phyloP scores from a whole-genome alignment of 1,284 basidiomycete species.

The Cystobasidiaceae sp. region DNA sequence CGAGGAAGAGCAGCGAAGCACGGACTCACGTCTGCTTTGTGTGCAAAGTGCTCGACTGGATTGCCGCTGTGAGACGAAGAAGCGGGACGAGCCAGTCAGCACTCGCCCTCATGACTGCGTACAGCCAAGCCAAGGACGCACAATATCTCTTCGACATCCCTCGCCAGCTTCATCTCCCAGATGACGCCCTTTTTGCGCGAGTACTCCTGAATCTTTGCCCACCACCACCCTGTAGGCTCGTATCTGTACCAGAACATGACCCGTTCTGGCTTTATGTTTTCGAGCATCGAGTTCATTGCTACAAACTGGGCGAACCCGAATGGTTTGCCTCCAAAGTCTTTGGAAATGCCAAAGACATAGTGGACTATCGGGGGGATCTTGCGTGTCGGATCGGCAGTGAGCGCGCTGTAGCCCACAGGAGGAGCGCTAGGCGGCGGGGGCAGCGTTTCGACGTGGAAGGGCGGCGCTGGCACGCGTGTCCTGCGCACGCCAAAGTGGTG shows the following conservation, averaged over 20 bases:
- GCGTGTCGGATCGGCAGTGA: conserved; percentile 5
- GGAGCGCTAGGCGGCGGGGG: background rate
- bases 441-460: conserved; percentile 2
- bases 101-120: no score
- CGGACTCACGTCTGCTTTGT: conserved; percentile 47
- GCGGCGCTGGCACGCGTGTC: background rate
- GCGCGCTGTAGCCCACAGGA: background rate
- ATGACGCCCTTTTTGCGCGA: conserved; percentile 10
- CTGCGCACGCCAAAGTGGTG: background rate
- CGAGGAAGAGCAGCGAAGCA: background rate
- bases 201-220: conserved; percentile 21
- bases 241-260: conserved; percentile 27
- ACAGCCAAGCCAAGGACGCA: background rate
- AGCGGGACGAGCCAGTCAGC: background rate
- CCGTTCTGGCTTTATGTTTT: conserved; percentile 16
- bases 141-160: conserved; percentile 38
- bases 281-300: conserved; percentile 17
- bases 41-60: conserved; percentile 44
- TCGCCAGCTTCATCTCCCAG: conserved; percentile 30
- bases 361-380: conserved; percentile 31
- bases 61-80: conserved; percentile 37
- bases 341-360: conserved; percentile 25
- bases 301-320: conserved; percentile 27
- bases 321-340: conserved; percentile 29
- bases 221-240: conserved; percentile 20